A percentile compares a stretch with the other conserved stretches of the same genome.
These are phyloP conservation scores for Coemansia sp. DNA, from an alignment of 192 early-diverging fungal species.

Conservation along the genomic window DNA sequence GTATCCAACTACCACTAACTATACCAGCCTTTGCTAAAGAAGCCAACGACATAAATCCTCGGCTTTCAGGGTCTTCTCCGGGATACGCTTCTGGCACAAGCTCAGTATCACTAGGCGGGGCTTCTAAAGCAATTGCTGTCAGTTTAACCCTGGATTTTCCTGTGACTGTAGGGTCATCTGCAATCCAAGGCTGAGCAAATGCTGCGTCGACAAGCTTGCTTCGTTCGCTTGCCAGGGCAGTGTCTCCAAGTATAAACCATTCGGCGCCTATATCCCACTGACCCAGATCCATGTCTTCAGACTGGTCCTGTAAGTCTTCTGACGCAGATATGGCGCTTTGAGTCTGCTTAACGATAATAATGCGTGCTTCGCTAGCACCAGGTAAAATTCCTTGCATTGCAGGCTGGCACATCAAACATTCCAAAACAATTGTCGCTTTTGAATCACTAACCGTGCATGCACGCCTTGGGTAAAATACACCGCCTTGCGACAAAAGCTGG, in stretches of 20 bases:
- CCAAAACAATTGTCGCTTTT: conserved; percentile 5
- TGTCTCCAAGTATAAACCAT: conserved; percentile 50
- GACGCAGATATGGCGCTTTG: too few species aligned
- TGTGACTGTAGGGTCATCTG: neutral
- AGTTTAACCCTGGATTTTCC: conserved; percentile 1
- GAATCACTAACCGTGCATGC: neutral
- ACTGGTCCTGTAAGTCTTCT: neutral
- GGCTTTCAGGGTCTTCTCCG: conserved; percentile 33
- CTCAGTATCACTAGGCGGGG: conserved; percentile 14
- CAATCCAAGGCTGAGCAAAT: conserved; percentile 11
- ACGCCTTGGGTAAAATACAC: conserved; percentile 19
- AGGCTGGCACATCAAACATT: conserved; percentile 52
- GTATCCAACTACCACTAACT: conserved; percentile 47
- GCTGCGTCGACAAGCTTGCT: conserved; percentile 17
- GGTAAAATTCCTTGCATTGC: conserved; percentile 29
- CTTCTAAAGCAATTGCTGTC: conserved; percentile 10
- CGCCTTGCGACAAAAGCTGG: conserved; percentile 8
- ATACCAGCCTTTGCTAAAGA: conserved; percentile 36
- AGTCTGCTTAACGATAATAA: conserved; percentile 25
- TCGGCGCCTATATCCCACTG: conserved; percentile 46
- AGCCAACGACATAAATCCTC: conserved; percentile 38
- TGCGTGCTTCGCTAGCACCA: conserved; percentile 9
- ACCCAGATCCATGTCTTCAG: conserved; percentile 7
- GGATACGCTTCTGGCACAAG: conserved; percentile 18
- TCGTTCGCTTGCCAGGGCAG: conserved; percentile 17